Base-by-base conservation (phyloP, 2,329 filamentous ascomycete species). In the Onygenales sp. region DNA sequence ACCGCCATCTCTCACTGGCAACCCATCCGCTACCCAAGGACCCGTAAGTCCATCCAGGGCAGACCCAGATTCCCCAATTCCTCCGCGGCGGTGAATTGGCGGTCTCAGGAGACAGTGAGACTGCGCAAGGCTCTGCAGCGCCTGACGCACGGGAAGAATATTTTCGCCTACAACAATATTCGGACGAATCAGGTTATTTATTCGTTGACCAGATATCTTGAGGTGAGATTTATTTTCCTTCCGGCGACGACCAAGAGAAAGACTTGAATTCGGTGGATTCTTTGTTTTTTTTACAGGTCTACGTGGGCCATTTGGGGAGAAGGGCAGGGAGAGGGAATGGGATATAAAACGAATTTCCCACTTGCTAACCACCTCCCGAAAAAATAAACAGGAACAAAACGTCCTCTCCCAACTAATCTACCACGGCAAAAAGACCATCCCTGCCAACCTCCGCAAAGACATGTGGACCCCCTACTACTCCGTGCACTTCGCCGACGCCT, bases 181-280 rank as follows among this genome's bases (percentile, higher is more conserved):
- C 74, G 76, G 57, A 84, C 82, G 37, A 82, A 83, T 55, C 82
- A 85, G 67, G 77, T 84, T 58, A 70, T 85, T 52, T 85, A 85
- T 67, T 84, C 82, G 21, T 67, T 85, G 57, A 75, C 74, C 42
- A 75, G 77, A 51, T 71, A 74, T 51, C 65, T 84, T 45, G 72
- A 82, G 58, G 81, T 83, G 70, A 59, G 72, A 39, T 39, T 39
- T 39, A 6, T 39, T 39, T 17, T 36, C 44, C 11, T 32, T 42
- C 9, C 11, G 14, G 8, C 9, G 14, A 37, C 27, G 21, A 27
- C 21, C 21, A 27, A 27, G 21, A 55, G 49, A 39, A 52, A 51
- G 31, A 36, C 36, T 4, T 27, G 21, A 5, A 27, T 27, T 27
- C 4, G 21, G 21, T 27, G 21, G 21, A 27, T 27, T 27, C 4